Evolutionary conservation across 306 rosid genomes (phyloP).

Genomic region (Inga oerstediana): DNA sequence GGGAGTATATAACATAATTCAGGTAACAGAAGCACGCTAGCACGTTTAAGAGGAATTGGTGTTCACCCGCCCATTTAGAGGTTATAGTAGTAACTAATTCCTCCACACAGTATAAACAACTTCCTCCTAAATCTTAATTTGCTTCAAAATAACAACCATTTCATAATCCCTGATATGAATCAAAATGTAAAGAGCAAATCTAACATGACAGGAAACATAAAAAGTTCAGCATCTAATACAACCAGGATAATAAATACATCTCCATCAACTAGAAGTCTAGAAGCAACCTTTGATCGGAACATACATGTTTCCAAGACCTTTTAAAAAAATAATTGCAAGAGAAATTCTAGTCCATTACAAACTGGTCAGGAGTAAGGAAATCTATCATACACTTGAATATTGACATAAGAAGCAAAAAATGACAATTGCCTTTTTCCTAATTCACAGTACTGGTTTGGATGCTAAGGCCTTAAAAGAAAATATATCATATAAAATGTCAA

Average conservation of each 20-base stretch:
- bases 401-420: not conserved
- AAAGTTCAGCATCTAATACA: not conserved
- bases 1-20: not conserved
- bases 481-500: not conserved
- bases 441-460: not conserved
- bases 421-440: not conserved
- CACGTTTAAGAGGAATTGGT: not conserved
- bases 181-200: not conserved
- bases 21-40: slow-evolving; percentile 21
- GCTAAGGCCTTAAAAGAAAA: not conserved
- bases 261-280: not conserved
- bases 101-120: not conserved
- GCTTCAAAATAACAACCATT: not conserved
- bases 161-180: not conserved
- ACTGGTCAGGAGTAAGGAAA: not conserved
- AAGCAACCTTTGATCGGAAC: not conserved
- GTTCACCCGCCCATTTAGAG: slow-evolving; percentile 13
- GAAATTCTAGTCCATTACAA: not conserved
- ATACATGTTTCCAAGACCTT: not conserved
- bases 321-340: not conserved
- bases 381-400: not conserved
- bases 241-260: not conserved
- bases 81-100: not conserved
- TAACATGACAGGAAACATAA: not conserved
- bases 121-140: not conserved